A percentile compares a stretch with the other conserved stretches of the same genome.
Evolutionary conservation across 1,139 yeast species (phyloP).

Genomic region (Suhomyces chickasaworum): DNA sequence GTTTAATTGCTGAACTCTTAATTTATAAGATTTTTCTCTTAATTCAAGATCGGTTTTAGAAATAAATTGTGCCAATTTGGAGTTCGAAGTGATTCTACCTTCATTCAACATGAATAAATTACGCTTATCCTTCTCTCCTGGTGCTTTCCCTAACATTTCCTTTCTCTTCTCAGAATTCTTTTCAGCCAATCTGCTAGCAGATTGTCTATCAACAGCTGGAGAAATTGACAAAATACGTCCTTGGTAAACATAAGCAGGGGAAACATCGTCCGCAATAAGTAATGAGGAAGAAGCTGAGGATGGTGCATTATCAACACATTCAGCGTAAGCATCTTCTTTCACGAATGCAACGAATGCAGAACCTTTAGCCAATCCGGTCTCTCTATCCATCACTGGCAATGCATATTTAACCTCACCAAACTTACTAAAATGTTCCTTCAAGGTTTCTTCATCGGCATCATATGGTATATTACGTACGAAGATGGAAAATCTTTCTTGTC

Average conservation of each 20-base stretch:
- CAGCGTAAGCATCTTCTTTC: conserved; percentile 59
- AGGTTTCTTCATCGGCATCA: conserved; percentile 81
- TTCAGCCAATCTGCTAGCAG: conserved; percentile 78
- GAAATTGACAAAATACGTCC: conserved; percentile 86
- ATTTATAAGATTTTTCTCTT: conserved; percentile 82
- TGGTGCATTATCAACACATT: conserved; percentile 81
- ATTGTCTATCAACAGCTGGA: conserved; percentile 82
- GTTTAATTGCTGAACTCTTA: conserved; percentile 86
- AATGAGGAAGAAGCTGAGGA: conserved; percentile 73
- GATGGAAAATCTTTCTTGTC: conserved; percentile 67
- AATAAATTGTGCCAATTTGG: conserved; percentile 73
- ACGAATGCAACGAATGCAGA: conserved; percentile 92
- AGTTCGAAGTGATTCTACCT: conserved; percentile 83
- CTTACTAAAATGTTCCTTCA: conserved; percentile 73
- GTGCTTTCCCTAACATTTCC: conserved; percentile 77
- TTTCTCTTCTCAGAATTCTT: conserved; percentile 72
- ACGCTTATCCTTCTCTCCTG: conserved; percentile 80
- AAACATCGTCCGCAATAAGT: conserved; percentile 88
- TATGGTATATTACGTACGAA: conserved; percentile 94
- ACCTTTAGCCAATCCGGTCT: conserved; percentile 86
- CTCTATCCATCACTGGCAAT: conserved; percentile 85
- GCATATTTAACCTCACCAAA: conserved; percentile 94
- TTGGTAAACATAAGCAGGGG: conserved; percentile 85
- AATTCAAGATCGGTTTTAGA: conserved; percentile 78
- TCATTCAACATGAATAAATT: conserved; percentile 85